Evolutionary conservation across 2,329 filamentous ascomycete species (phyloP), one percentile per base, ranked within the genome.

Genomic region (Septoria petroselini): DNA sequence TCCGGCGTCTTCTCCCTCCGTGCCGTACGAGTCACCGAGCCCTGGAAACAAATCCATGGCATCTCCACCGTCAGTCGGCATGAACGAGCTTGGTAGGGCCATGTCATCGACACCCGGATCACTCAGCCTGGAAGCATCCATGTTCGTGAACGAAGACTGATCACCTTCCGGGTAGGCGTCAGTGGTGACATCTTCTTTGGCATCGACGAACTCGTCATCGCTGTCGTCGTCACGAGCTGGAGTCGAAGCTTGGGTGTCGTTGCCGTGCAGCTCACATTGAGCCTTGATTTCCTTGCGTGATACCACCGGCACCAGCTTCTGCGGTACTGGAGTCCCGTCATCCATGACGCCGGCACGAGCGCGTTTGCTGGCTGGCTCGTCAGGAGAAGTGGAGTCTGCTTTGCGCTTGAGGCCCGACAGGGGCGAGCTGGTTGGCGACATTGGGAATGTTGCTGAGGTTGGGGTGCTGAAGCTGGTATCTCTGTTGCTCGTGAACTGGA

Each of bases 151-250:
- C 4, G 14, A 7, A 9, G 4, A 19, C 27, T 18, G 9, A 25
- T 25, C 17, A 33, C 15, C 29, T 15, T 12, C 19, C 4, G 18
- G 23, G 23, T 27, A 5, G 23, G 5, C 23, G 15, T 9, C 12
- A 18, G 35, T 14, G 7, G n/a, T 19, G n/a, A 57, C 38, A 18
- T 55, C 48, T 21, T 58, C 58, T 21, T 48, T 38, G 9, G 55
- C 59, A 39, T 60, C 58, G 12, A 56, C 48, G 40, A 59, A 59
- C 8, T 52, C 52, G 8, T 58, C 53, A 7, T 58, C 53, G 29
- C 33, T 39, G 14, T 56, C 53, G 9, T 51, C 55, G 23, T 39
- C 34, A 3, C 34, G 41, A 15, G 45, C 45, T 7, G 14, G n/a
- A 6, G 29, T 9, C 18, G 14, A 23, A 25, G 23, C 35, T 7